phyloP scores from a whole-genome alignment of 192 early-diverging fungal species.

The Backusella tarrabulga region DNA sequence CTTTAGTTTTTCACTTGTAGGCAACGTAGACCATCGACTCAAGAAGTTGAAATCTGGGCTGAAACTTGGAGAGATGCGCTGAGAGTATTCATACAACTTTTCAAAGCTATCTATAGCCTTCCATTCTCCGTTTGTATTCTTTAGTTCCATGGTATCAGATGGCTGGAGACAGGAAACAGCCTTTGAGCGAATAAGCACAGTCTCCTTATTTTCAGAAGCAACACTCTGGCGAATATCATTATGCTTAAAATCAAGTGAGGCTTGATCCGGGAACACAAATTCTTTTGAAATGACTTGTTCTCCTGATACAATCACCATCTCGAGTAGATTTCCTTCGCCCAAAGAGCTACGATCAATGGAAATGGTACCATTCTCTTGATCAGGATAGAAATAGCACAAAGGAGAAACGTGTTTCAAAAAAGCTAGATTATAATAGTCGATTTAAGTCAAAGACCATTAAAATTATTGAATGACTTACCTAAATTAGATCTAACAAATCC shows the following conservation, averaged over 20 bases:
- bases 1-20: constrained; percentile 29
- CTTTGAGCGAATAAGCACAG: constrained; percentile 13
- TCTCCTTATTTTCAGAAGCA: neutral
- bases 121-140: constrained; percentile 11
- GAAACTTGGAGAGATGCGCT: neutral
- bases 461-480: neutral
- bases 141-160: neutral
- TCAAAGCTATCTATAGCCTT: constrained; percentile 26
- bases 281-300: constrained; percentile 20
- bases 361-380: neutral
- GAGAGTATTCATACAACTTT: constrained; percentile 13
- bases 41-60: constrained; percentile 29
- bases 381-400: neutral
- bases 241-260: neutral
- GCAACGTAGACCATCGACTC: constrained; percentile 35
- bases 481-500: neutral
- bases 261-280: neutral
- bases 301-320: constrained; percentile 17
- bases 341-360: constrained; percentile 12
- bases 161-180: constrained; percentile 6
- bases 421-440: neutral
- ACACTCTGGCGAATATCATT: constrained; percentile 14
- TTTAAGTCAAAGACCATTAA: neutral
- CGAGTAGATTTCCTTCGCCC: constrained; percentile 25
- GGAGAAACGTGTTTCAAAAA: neutral